phyloP scores from a whole-genome alignment of 495 filamentous ascomycete genomes.

The Cercophora newfieldiana region DNA sequence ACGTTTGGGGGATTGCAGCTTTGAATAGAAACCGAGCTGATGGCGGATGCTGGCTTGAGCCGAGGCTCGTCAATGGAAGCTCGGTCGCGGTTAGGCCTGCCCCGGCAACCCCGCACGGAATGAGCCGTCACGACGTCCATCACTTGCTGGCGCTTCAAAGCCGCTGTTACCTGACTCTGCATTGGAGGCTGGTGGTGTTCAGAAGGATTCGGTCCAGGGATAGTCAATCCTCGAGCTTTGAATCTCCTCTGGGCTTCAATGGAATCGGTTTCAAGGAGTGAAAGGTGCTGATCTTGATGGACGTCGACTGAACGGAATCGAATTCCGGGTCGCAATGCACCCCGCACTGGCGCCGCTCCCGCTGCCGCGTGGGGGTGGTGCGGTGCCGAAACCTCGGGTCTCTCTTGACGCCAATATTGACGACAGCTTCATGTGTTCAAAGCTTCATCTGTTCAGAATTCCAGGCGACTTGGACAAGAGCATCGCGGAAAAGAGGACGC shows the following conservation, averaged over 20 bases:
- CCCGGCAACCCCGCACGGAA: constrained; percentile 17
- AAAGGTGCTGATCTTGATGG: not conserved
- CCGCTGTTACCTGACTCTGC: not conserved
- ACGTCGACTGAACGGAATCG: not conserved
- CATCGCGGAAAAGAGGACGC: not conserved
- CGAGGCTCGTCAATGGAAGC: constrained; percentile 5
- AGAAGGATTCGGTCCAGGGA: not conserved
- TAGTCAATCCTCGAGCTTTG: not conserved
- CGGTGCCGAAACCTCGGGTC: constrained; percentile 1
- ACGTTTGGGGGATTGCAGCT: not conserved
- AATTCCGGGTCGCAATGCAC: constrained; percentile 6
- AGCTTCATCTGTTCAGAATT: not conserved
- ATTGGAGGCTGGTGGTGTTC: not conserved
- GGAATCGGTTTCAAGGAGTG: not conserved
- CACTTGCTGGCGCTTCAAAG: not conserved
- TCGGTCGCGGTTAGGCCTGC: not conserved
- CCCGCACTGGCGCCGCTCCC: not conserved
- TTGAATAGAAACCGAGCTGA: not conserved
- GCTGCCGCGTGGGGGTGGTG: not conserved
- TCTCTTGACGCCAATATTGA: not conserved
- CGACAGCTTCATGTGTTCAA: not conserved
- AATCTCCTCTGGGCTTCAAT: not conserved
- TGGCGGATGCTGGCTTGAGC: constrained; percentile 1
- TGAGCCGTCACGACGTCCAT: not conserved
- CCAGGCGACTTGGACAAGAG: not conserved